Evolutionary conservation across 2,329 filamentous ascomycete species (phyloP).

Genomic region (Didymella pinodella): DNA sequence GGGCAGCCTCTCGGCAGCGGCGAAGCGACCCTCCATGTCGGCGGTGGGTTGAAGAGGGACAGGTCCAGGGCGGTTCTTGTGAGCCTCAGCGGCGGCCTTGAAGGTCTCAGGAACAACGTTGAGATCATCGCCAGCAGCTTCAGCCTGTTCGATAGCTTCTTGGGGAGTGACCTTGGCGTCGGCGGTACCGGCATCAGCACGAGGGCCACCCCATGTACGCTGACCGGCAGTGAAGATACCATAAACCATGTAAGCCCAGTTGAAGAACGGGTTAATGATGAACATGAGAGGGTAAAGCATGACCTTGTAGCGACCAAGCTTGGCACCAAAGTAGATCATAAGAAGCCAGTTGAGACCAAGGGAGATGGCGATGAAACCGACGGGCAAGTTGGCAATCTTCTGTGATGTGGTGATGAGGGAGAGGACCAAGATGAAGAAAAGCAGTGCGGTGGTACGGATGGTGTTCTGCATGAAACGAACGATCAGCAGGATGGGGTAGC

Average conservation of each 20-base stretch:
- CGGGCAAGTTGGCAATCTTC: conserved; percentile 77
- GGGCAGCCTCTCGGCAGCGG: conserved; percentile 71
- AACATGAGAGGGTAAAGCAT: conserved; percentile 98
- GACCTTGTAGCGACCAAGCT: conserved; percentile 88
- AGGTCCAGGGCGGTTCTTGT: conserved; percentile 57
- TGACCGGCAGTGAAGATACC: conserved; percentile 94
- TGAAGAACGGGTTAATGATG: conserved; percentile 92
- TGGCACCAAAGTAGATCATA: conserved; percentile 94
- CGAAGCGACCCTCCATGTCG: conserved; percentile 79
- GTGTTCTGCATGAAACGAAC: conserved; percentile 96
- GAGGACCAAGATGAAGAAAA: conserved; percentile 93
- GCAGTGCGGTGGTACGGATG: conserved; percentile 88
- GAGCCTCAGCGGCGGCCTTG: conserved; percentile 59
- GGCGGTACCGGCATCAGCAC: conserved; percentile 85
- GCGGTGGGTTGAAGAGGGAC: conserved; percentile 76
- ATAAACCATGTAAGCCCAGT: conserved; percentile 98
- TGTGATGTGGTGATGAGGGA: conserved; percentile 86
- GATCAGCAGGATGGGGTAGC: conserved; percentile 85
- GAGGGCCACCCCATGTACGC: conserved; percentile 92
- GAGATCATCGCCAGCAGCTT: conserved; percentile 81
- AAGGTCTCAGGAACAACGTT: conserved; percentile 91
- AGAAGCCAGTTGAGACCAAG: conserved; percentile 92
- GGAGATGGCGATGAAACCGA: conserved; percentile 92
- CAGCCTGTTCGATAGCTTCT: conserved; percentile 83
- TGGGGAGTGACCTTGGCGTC: conserved; percentile 78